These are phyloP conservation scores for Astrocystis sublimbata DNA, from an alignment of 495 filamentous ascomycete genomes.

Conservation along the genomic window DNA sequence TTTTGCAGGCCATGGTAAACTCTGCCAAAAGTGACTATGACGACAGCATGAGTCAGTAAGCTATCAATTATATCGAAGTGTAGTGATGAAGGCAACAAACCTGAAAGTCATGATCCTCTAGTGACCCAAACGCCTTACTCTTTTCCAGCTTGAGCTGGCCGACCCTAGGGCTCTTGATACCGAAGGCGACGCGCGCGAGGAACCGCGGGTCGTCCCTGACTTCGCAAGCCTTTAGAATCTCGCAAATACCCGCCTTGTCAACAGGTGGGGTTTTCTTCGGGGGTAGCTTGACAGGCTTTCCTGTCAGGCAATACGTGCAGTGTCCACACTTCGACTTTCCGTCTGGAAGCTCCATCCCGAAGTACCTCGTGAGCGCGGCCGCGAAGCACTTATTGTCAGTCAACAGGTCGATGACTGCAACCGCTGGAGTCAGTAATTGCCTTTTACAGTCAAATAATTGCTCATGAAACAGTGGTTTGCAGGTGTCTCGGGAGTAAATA, in stretches of 20 bases:
- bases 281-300: constrained; percentile 37
- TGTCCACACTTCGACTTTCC: constrained; percentile 47
- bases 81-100: constrained; percentile 28
- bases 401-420: constrained; percentile 53
- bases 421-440: too few species aligned
- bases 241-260: constrained; percentile 37
- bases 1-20: constrained; percentile 30
- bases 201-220: constrained; percentile 57
- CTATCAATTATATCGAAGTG: neutral
- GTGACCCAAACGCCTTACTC: constrained; percentile 46
- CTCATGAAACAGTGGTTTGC: too few species aligned
- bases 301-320: constrained; percentile 55
- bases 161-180: constrained; percentile 56
- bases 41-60: neutral
- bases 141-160: constrained; percentile 44
- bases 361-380: constrained; percentile 50
- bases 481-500: too few species aligned
- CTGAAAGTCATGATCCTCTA: constrained; percentile 52
- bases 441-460: too few species aligned
- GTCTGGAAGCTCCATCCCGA: constrained; percentile 52
- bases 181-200: constrained; percentile 58
- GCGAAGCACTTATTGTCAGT: constrained; percentile 51
- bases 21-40: constrained; percentile 31
- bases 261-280: constrained; percentile 27
- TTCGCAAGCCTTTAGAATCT: constrained; percentile 39